These are phyloP conservation scores for Tetrapisispora taiwanensis DNA, from an alignment of 805 yeast species.

Conservation along the genomic window DNA sequence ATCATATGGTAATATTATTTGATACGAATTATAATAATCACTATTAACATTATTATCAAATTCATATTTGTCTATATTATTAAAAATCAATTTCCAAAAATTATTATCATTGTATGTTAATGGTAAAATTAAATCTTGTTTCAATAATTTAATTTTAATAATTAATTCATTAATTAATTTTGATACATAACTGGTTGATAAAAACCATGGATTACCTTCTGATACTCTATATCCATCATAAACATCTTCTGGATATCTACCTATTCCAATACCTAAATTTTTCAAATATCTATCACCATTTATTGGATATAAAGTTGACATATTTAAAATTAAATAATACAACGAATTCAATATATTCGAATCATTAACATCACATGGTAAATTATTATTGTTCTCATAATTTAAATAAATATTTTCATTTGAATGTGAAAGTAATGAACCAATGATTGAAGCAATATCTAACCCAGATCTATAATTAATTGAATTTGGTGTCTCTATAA, in stretches of 20 bases:
- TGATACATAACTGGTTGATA: slow-evolving; percentile 61
- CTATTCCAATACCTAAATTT: slow-evolving; percentile 52
- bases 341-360: slow-evolving; percentile 53
- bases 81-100: slow-evolving; percentile 22
- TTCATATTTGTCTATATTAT: slow-evolving; percentile 6
- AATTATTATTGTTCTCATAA: slow-evolving; percentile 4
- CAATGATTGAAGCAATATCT: slow-evolving; percentile 61
- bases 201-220: slow-evolving; percentile 92
- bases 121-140: slow-evolving; percentile 37
- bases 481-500: slow-evolving; percentile 56
- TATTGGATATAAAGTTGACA: slow-evolving; percentile 69
- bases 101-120: slow-evolving; percentile 10
- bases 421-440: slow-evolving; percentile 36
- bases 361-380: slow-evolving; percentile 59
- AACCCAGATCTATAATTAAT: slow-evolving; percentile 38
- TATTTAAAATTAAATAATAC: slow-evolving; percentile 49
- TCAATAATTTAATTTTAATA: slow-evolving; percentile 29
- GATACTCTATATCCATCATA: slow-evolving; percentile 65
- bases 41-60: slow-evolving; percentile 3
- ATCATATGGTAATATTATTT: slow-evolving; percentile 16
- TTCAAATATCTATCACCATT: slow-evolving; percentile 35
- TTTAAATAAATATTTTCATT: slow-evolving; percentile 5
- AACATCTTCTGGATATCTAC: slow-evolving; percentile 87
- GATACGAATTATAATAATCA: background rate
- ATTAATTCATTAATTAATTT: slow-evolving; percentile 51